Percentiles rank a stretch among this genome's conserved stretches.
These are phyloP conservation scores for Pyrenochaeta sp. DNA, from an alignment of 2,329 filamentous ascomycete genomes.

Conservation along the genomic window DNA sequence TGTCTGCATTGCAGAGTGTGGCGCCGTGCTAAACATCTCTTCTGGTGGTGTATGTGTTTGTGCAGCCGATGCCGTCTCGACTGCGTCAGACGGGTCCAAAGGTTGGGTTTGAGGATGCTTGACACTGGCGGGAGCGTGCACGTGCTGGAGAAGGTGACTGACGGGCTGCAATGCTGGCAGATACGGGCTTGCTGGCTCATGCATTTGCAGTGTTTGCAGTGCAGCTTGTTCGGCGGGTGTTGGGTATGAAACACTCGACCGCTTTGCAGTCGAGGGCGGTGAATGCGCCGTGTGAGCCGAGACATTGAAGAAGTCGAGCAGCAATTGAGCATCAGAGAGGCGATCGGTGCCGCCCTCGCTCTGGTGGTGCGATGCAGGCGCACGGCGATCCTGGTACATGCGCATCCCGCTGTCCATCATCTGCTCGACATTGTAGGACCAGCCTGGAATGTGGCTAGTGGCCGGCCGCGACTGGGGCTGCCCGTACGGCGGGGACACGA, in stretches of 20 bases:
- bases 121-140: constrained; percentile 22
- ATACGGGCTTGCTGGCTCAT: constrained; percentile 20
- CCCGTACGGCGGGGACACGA: constrained; percentile 53
- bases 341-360: constrained; percentile 45
- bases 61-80: constrained; percentile 26
- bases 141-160: constrained; percentile 12
- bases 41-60: constrained; percentile 54
- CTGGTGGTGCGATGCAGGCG: constrained; percentile 18
- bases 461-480: constrained; percentile 52
- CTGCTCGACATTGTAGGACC: constrained; percentile 51
- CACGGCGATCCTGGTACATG: constrained; percentile 35
- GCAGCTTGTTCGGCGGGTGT: constrained; percentile 14
- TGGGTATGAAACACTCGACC: constrained; percentile 38
- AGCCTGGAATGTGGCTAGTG: constrained; percentile 56
- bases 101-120: constrained; percentile 21
- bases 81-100: constrained; percentile 15
- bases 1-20: constrained; percentile 22
- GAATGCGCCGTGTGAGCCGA: constrained; percentile 39
- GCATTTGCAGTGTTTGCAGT: constrained; percentile 11
- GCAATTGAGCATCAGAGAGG: constrained; percentile 56
- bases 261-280: constrained; percentile 37
- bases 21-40: constrained; percentile 27
- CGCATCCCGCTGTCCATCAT: constrained; percentile 45
- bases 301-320: constrained; percentile 53
- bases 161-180: constrained; percentile 11